Conservation (phyloP, 257 asterid genomes). For the Penstemon newberryi region DNA sequence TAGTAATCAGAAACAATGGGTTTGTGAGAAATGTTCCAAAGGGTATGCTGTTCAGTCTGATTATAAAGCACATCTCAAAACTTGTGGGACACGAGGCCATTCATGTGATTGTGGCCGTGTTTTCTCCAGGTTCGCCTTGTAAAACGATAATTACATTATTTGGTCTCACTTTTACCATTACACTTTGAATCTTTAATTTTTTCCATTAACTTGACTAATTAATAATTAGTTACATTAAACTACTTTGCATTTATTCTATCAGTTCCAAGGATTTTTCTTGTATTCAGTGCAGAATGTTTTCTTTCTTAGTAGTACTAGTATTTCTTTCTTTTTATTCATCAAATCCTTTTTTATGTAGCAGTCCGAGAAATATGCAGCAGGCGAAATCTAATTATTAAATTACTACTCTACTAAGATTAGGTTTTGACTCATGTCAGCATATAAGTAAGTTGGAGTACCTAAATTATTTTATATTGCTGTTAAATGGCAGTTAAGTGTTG, state of each 20-base stretch:
- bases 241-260: slow-evolving; percentile 1
- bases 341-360: background rate
- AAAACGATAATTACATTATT: background rate
- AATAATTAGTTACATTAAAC: too few relatives aligned
- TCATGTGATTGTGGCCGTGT: slow-evolving; percentile 76
- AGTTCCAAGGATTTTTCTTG: slow-evolving; percentile 31
- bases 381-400: background rate
- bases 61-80: slow-evolving; percentile 68
- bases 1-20: slow-evolving; percentile 68
- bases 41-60: slow-evolving; percentile 79
- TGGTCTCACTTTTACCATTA: too few relatives aligned
- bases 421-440: slow-evolving; percentile 23
- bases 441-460: background rate
- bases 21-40: slow-evolving; percentile 61
- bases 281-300: slow-evolving; percentile 50
- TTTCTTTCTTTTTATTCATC: background rate
- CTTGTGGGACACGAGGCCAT: slow-evolving; percentile 76
- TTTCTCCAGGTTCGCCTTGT: slow-evolving; percentile 43
- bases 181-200: too few relatives aligned
- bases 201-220: too few relatives aligned
- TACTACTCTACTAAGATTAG: slow-evolving; percentile 8
- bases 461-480: background rate
- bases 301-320: slow-evolving; percentile 24
- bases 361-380: slow-evolving; percentile 19
- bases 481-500: slow-evolving; percentile 1